Evolutionary conservation across 345 rosid species (phyloP).

Genomic region (Pugionium cornutum): DNA sequence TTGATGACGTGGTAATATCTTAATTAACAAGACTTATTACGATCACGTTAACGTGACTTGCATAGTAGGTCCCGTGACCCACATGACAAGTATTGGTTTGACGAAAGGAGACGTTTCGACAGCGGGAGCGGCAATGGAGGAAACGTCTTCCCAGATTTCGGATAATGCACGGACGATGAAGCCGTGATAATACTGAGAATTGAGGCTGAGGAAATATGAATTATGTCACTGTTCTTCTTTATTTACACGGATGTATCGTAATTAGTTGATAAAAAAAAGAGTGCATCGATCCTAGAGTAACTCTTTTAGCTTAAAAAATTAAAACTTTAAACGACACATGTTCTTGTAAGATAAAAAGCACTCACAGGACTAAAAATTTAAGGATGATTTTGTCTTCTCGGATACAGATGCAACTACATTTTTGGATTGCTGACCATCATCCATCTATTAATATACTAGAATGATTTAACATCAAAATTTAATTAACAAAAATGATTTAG

Average conservation of each 20-base stretch:
- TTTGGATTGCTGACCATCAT: conserved; percentile 1
- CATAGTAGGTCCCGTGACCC: conserved; percentile 29
- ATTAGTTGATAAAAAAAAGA: too few relatives aligned
- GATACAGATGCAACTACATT: neutral
- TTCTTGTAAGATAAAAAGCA: neutral
- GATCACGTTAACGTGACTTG: conserved; percentile 18
- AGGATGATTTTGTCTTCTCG: neutral
- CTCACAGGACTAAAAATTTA: neutral
- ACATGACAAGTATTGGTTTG: conserved; percentile 10
- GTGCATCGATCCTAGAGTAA: conserved; percentile 43
- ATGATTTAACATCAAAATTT: neutral
- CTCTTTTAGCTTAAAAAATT: conserved; percentile 39
- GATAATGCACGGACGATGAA: conserved; percentile 78
- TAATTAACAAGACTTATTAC: conserved; percentile 9
- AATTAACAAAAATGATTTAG: neutral
- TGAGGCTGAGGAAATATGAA: conserved; percentile 68
- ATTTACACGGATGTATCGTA: too few relatives aligned
- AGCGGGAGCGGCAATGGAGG: conserved; percentile 13
- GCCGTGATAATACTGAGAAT: conserved; percentile 68
- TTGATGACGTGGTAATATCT: conserved; percentile 9
- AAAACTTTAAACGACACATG: neutral
- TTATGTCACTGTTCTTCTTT: too few relatives aligned
- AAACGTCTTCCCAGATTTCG: conserved; percentile 81
- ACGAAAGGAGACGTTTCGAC: conserved; percentile 23
- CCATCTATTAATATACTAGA: neutral